Conservation (phyloP, 1,284 basidiomycete genomes). For the Clitocybe nebularis region DNA sequence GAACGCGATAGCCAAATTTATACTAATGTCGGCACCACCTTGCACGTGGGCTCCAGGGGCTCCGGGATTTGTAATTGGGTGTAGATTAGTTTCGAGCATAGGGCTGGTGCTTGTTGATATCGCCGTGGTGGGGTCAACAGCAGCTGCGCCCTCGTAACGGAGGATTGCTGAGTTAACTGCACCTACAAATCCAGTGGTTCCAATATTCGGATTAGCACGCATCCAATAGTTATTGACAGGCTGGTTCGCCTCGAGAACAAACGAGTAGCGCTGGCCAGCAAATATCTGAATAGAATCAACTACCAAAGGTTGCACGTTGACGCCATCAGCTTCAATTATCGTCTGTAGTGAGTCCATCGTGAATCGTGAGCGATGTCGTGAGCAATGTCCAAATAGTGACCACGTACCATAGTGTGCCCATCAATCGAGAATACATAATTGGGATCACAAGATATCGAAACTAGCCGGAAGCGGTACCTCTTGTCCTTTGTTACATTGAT, state of each 20-base stretch:
- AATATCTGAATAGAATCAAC: conserved; percentile 27
- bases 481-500: conserved; percentile 27
- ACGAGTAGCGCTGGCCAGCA: conserved; percentile 31
- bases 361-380: conserved; percentile 23
- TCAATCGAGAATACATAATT: conserved; percentile 41
- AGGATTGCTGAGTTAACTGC: conserved; percentile 32
- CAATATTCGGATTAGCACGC: conserved; percentile 29
- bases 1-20: conserved; percentile 28
- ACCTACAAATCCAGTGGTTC: conserved; percentile 20
- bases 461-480: conserved; percentile 41
- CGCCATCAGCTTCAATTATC: conserved; percentile 27
- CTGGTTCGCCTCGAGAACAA: conserved; percentile 27
- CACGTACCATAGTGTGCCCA: conserved; percentile 33
- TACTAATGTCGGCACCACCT: conserved; percentile 34
- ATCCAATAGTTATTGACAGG: conserved; percentile 34
- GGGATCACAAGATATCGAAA: conserved; percentile 46
- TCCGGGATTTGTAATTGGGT: conserved; percentile 30
- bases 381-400: conserved; percentile 7
- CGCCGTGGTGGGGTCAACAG: conserved; percentile 36
- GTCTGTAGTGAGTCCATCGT: conserved; percentile 18
- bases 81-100: conserved; percentile 31
- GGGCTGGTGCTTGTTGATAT: conserved; percentile 17
- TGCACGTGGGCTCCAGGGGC: conserved; percentile 32
- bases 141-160: conserved; percentile 32
- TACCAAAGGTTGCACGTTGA: conserved; percentile 18